Evolutionary conservation across 805 yeast species (phyloP), one percentile per base, ranked within the genome.

Genomic region (Cyberlindnera euphorbiae): DNA sequence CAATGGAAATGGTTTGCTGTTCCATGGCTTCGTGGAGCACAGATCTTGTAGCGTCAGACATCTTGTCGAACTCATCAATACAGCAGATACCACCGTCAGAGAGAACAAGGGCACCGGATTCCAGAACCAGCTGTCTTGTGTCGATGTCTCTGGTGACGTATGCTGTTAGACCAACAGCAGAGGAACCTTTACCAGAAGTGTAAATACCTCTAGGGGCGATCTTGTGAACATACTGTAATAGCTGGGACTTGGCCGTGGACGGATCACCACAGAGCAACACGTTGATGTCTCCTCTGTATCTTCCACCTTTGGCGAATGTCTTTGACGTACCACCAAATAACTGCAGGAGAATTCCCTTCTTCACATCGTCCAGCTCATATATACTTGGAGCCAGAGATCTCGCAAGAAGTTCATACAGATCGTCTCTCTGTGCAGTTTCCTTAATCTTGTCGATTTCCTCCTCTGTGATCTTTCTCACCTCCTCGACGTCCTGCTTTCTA

Each of bases 31-130:
- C 98, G 59, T 93, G 98, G 36, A 93, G 67, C 9, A 93, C 97
- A 8, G 96, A 87, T 53, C 97, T 70, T 0, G 97, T 90, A 2
- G 94, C 66, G 49, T 93, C 97, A 36, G 82, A 75, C 98, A 93
- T 93, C 63, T 93, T 93, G 64, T 93, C 98, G 56, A 90, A 93
- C 68, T 93, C 98, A 67, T 93, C 98, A 58, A 93, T 93, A 64
- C 98, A 93, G 66, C 98, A 93, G 28, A 93, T 80, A 71, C 98
- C 98, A 40, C 97, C 97, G 62, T 93, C 98, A 8, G 96, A 86
- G 29, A 93, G 68, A 11, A 93, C 97, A 45, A 93, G 70, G 0
- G 99, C 99, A 59, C 99, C 99, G 52, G 88, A 76, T 58, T 93
- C 99, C 35, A 93, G 70, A 4, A 93, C 98, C 33, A 90, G 64